Evolutionary conservation across 306 rosid species (phyloP).

Genomic region (Dalbergia cochinchinensis): DNA sequence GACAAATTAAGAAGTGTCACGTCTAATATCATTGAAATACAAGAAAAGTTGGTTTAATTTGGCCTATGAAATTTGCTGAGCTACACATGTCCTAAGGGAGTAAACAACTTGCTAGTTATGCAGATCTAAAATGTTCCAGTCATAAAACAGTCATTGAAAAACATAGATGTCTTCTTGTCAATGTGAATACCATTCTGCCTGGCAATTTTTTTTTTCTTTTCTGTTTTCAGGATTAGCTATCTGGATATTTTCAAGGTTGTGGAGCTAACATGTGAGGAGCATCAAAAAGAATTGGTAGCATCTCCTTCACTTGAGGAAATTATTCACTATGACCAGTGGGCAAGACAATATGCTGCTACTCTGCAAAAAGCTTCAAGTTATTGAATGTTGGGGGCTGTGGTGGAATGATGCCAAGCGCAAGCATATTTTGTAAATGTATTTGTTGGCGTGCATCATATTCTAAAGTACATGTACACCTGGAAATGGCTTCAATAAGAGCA

Average conservation of each 20-base stretch:
- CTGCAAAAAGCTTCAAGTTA: slow-evolving; percentile 55
- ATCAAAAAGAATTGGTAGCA: slow-evolving; percentile 62
- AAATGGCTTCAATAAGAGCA: not conserved
- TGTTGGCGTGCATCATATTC: not conserved
- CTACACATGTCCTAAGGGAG: too few species aligned
- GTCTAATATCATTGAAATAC: too few species aligned
- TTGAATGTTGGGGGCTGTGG: slow-evolving; percentile 33
- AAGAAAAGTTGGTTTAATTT: too few species aligned
- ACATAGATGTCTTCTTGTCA: not conserved
- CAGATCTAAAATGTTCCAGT: too few species aligned
- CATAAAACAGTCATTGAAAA: too few species aligned
- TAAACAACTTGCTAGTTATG: too few species aligned
- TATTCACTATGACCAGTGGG: slow-evolving; percentile 85
- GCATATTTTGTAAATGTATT: slow-evolving; percentile 18
- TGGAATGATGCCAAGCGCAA: not conserved
- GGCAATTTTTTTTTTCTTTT: not conserved
- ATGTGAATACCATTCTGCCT: not conserved
- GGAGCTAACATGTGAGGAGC: slow-evolving; percentile 81
- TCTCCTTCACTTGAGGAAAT: slow-evolving; percentile 92
- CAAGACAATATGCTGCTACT: slow-evolving; percentile 74
- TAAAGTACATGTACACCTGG: not conserved
- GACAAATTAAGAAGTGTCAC: too few species aligned
- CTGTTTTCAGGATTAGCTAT: slow-evolving; percentile 71
- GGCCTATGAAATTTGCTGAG: too few species aligned
- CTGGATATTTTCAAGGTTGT: slow-evolving; percentile 88